phyloP scores from a whole-genome alignment of 768 basidiomycete genomes.

The Podaxis sp. region DNA sequence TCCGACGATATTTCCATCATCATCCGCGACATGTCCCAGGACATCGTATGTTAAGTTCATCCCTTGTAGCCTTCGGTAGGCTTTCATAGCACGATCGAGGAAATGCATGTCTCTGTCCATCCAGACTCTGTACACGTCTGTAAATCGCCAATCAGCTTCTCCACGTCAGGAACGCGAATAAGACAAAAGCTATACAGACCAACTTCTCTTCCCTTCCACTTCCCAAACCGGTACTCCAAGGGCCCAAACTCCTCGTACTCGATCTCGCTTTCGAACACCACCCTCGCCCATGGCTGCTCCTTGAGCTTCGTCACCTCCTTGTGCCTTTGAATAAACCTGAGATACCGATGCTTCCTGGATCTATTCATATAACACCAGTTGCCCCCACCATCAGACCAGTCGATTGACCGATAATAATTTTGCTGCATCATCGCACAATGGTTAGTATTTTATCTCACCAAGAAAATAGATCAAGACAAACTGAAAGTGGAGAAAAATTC shows the following conservation, averaged over 20 bases:
- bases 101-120: background rate
- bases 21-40: constrained; percentile 4
- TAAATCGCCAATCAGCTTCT: background rate
- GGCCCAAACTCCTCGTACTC: background rate
- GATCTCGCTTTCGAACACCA: background rate
- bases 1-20: background rate
- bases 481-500: background rate
- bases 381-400: background rate
- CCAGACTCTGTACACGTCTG: constrained; percentile 1
- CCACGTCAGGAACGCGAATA: background rate
- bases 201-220: constrained; percentile 4
- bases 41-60: constrained; percentile 3
- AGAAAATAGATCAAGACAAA: background rate
- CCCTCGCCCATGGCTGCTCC: background rate
- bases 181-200: background rate
- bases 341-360: background rate
- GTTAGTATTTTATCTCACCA: background rate
- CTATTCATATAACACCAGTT: constrained; percentile 2
- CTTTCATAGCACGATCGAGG: constrained; percentile 8
- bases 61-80: constrained; percentile 6
- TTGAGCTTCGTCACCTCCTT: background rate
- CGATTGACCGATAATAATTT: background rate
- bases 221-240: background rate
- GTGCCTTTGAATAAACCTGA: background rate
- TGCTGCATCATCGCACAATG: background rate